These are phyloP conservation scores for Chalara sp. DNA, from an alignment of 2,329 filamentous ascomycete species.

Conservation along the genomic window DNA sequence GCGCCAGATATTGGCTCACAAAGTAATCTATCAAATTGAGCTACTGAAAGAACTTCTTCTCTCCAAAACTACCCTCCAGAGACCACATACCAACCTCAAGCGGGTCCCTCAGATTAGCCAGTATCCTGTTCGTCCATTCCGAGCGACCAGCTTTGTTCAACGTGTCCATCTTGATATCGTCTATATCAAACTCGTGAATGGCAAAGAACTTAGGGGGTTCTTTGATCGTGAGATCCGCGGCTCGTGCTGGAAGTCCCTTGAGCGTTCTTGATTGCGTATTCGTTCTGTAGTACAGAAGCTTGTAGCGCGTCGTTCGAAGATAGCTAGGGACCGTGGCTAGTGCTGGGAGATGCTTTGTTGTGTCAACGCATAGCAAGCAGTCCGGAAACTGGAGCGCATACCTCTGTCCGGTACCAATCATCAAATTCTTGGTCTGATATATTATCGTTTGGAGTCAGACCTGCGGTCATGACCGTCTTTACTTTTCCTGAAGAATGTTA, in stretches of 20 bases:
- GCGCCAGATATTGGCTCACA: no score
- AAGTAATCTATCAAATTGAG: neutral
- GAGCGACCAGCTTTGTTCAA: constrained; percentile 3
- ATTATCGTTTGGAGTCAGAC: no score
- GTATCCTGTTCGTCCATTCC: constrained; percentile 5
- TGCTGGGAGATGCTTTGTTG: neutral
- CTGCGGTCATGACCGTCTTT: no score
- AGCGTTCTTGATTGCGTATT: constrained; percentile 1
- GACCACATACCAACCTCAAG: neutral
- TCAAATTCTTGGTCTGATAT: no score
- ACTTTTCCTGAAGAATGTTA: no score
- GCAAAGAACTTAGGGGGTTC: constrained; percentile 1
- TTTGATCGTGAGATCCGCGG: neutral
- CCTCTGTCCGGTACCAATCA: no score
- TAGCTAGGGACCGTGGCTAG: neutral
- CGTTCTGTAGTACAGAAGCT: neutral
- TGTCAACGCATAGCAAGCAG: neutral
- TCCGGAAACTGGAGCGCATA: no score
- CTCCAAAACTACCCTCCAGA: no score
- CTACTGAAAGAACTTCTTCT: neutral
- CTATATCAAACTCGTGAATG: constrained; percentile 4
- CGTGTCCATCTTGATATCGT: neutral
- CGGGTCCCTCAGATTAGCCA: neutral
- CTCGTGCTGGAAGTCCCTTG: constrained; percentile 1
- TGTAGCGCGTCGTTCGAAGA: neutral